Evolutionary conservation across 78 protist genomes (phyloP).

Genomic region (Cavenderia fasciculata): DNA sequence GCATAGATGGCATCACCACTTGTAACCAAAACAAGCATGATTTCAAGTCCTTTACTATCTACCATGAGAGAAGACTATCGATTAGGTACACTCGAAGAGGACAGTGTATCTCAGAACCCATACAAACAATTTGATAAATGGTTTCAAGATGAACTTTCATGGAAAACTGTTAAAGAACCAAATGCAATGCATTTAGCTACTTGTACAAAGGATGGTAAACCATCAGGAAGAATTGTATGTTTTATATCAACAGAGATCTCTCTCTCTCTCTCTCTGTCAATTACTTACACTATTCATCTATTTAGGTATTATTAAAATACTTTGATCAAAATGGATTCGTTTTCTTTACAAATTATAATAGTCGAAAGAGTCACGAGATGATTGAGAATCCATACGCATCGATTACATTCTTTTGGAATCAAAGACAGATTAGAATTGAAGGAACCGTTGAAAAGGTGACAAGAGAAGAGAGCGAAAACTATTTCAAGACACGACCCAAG

Average conservation of each 20-base stretch:
- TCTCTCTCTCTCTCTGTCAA: background rate
- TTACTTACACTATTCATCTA: background rate
- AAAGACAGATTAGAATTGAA: constrained; percentile 66
- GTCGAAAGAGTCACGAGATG: constrained; percentile 60
- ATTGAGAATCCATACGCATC: constrained; percentile 68
- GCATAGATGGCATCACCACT: too few relatives aligned
- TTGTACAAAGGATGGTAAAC: constrained; percentile 33
- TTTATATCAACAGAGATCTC: background rate
- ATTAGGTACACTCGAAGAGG: constrained; percentile 35
- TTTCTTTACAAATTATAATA: constrained; percentile 72
- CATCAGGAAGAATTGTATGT: constrained; percentile 65
- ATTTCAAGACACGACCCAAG: constrained; percentile 60
- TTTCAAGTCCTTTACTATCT: constrained; percentile 27
- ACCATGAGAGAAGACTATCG: constrained; percentile 56
- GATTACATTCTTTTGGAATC: constrained; percentile 68
- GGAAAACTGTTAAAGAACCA: constrained; percentile 32
- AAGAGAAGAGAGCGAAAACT: constrained; percentile 26
- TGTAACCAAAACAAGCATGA: background rate
- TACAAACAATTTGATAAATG: constrained; percentile 55
- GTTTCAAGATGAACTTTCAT: constrained; percentile 21
- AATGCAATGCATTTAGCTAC: constrained; percentile 58
- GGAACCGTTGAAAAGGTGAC: constrained; percentile 38
- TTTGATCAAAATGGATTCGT: constrained; percentile 74
- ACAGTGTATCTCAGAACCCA: constrained; percentile 9
- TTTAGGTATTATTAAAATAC: constrained; percentile 63